Evolutionary conservation across 1,284 basidiomycete species (phyloP), one percentile per base, ranked within the genome.

Genomic region (Pseudozyma tsukubaensis): DNA sequence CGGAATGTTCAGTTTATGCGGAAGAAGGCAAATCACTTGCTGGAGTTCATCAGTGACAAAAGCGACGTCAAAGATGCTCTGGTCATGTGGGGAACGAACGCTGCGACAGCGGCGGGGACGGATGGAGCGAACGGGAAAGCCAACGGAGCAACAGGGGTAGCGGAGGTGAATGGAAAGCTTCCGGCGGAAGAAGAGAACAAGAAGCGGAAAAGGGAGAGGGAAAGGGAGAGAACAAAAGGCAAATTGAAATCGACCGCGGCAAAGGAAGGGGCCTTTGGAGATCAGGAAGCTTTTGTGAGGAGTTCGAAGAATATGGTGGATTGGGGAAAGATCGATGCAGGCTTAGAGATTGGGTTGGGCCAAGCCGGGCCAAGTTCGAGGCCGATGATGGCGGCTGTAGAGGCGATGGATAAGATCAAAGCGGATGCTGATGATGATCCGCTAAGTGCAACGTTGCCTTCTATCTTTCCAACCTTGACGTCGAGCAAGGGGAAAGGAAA

Each of bases 31-130:
- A 73, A 83, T 44, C 82, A 90, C 76, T 88, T 97, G 32, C 89
- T 98, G 35, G 90, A 90, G 78, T 91, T 95, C 80, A 90, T 98
- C 72, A 92, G 92, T 1, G 96, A 98, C 84, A 90, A 90, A 71
- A 91, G 91, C 80, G 94, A 96, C 29, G 78, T 81, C 29, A 79
- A 80, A 60, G 81, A 82, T 39, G 72, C 77, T 3, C 52, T 84
- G 10, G 65, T 68, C 8, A 71, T 78, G 42, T 83, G 82, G 83
- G 75, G 76, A 35, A 65, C 21, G 43, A 70, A 18, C 21, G 40
- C 16, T n/a, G 65, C 19, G 19, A 13, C 10, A 12, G 32, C 16
- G 14, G 57, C 35, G 3, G 50, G 18, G 16, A 42, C 47, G 18
- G 19, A 32, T 5, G 37, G 24, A 4, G 58, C 44, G 36, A 43